Evolutionary conservation across 306 rosid species (phyloP).

Genomic region (Castanopsis chinensis): DNA sequence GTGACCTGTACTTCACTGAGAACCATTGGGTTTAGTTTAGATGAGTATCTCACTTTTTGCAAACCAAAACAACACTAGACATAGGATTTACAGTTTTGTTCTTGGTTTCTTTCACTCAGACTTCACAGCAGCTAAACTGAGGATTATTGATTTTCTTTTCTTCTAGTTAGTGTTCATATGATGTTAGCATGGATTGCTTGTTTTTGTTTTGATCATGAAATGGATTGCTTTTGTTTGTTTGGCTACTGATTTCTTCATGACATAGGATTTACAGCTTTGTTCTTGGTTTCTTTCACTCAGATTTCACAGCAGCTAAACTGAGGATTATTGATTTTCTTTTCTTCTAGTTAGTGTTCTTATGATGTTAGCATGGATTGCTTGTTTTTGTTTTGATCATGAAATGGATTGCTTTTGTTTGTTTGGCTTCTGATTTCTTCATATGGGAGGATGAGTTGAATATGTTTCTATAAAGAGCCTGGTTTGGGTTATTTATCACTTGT

Average conservation of each 20-base stretch:
- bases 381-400: constrained; percentile 6
- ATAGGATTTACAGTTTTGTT: constrained; percentile 1
- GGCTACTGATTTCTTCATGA: background rate
- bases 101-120: background rate
- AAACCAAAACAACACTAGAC: constrained; percentile 14
- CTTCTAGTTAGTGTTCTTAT: background rate
- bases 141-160: constrained; percentile 18
- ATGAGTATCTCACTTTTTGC: background rate
- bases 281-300: constrained; percentile 4
- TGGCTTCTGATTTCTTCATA: background rate
- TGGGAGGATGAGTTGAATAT: background rate
- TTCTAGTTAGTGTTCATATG: constrained; percentile 5
- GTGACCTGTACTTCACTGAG: constrained; percentile 12
- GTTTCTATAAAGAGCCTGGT: constrained; percentile 21
- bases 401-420: constrained; percentile 8
- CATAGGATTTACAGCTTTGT: background rate
- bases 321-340: constrained; percentile 21
- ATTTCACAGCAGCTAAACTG: constrained; percentile 23
- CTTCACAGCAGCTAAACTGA: constrained; percentile 25
- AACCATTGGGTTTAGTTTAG: constrained; percentile 17
- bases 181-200: constrained; percentile 17
- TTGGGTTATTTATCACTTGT: background rate
- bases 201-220: constrained; percentile 6
- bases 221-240: constrained; percentile 8
- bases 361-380: constrained; percentile 19